Base-by-base conservation (phyloP, 441 rosid species). In the Omphalea diandra region DNA sequence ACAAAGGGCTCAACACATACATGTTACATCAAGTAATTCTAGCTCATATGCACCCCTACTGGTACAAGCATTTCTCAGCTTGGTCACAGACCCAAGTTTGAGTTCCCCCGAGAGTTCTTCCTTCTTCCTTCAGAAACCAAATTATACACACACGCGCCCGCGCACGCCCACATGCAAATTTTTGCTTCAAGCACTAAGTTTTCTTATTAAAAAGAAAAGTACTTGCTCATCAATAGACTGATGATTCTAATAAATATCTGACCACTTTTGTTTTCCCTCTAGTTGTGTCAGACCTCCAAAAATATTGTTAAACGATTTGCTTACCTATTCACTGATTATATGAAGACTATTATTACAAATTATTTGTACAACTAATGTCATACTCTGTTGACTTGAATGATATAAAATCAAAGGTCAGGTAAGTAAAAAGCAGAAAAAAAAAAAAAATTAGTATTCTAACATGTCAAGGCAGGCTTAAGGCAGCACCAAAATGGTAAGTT, bases 371-470 rank as follows among this genome's bases (percentile, higher is more conserved):
- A 65, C 41, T 24, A 50, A 35, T 33, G 17, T 4, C 33, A 46
- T 46, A 15, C 15, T 20, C 36, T 46, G 18, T 64, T 46, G 68
- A 65, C 70, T 66, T 17, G 41, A 41, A 59, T 33, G 69, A 20
- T 26, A 15, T 32, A 32, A 46, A 49, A 52, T 31, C n/a, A 20
- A 29, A 10, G 60, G 36, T 35, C 46, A 66, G 46, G 64, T 3
- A 60, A 36, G 46, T 35, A 20, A 60, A 20, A 36, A 20, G n/a
- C n/a, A n/a, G 29, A 10, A 20, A 36, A 36, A 36, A 36, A n/a
- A n/a, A 60, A 26, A 60, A 60, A 33, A 60, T 18, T 5, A 60
- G 17, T 4, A 38, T 35, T 29, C 60, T 35, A 36, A 18, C 59
- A 50, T 32, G 47, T 66, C 47, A 29, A 66, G 56, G 49, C 26